A percentile compares a stretch with the other conserved stretches of the same genome.
Evolutionary conservation across 1,284 basidiomycete genomes (phyloP).

Genomic region (Tausonia pullulans): DNA sequence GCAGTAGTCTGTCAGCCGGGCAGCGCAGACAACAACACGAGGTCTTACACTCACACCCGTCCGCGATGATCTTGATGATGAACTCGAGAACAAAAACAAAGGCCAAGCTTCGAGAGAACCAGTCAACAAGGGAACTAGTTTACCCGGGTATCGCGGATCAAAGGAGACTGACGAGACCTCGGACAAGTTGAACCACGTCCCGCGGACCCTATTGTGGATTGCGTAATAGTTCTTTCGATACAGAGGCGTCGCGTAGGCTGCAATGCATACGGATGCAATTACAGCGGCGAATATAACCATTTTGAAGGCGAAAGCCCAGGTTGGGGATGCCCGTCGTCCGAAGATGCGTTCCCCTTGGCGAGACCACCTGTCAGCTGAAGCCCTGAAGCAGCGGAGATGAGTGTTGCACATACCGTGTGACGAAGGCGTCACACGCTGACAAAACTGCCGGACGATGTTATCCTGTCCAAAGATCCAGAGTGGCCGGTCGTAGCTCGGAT

Average conservation of each 20-base stretch:
- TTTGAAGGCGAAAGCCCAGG: constrained; percentile 64
- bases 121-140: no score
- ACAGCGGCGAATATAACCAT: constrained; percentile 64
- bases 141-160: constrained; percentile 22
- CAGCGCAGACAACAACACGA: no score
- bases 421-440: constrained; percentile 74
- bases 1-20: no score
- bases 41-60: constrained; percentile 42
- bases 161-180: constrained; percentile 41
- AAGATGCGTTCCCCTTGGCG: constrained; percentile 54
- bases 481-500: constrained; percentile 82
- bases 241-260: constrained; percentile 71
- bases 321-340: constrained; percentile 54
- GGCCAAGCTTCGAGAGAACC: background rate
- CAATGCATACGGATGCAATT: constrained; percentile 71
- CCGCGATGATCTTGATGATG: constrained; percentile 75
- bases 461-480: constrained; percentile 84
- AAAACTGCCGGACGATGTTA: constrained; percentile 60
- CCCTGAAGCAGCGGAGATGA: background rate
- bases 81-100: constrained; percentile 69
- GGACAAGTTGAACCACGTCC: constrained; percentile 79
- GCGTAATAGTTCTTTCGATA: constrained; percentile 69
- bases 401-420: constrained; percentile 45
- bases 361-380: no score
- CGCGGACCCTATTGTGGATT: constrained; percentile 43